phyloP scores from a whole-genome alignment of 2,329 filamentous ascomycete species.

The Curvularia sp. region DNA sequence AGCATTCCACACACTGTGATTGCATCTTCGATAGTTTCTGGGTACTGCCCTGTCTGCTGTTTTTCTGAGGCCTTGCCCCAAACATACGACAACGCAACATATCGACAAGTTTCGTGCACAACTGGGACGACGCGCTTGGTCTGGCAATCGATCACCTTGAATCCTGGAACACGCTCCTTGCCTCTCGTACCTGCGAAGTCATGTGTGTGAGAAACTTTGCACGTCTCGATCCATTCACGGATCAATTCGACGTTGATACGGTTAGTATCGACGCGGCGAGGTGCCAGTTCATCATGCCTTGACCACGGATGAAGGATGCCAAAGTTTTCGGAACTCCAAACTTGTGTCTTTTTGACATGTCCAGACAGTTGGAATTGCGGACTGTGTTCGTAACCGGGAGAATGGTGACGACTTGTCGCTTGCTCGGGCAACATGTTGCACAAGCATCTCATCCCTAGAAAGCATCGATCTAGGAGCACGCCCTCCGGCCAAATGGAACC shows the following conservation, averaged over 20 bases:
- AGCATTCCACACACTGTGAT: neutral
- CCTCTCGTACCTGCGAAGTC: neutral
- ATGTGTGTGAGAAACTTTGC: neutral
- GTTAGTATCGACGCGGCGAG: neutral
- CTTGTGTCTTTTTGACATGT: neutral
- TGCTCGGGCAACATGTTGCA: neutral
- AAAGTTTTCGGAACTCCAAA: neutral
- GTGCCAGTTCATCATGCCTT: slow-evolving; percentile 2
- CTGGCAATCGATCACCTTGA: neutral
- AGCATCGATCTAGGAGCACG: neutral
- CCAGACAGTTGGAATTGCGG: neutral
- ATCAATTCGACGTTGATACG: neutral
- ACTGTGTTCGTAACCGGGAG: neutral
- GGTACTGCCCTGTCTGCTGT: neutral
- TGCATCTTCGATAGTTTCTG: neutral
- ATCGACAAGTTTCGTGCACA: neutral
- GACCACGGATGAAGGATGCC: neutral
- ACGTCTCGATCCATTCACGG: neutral
- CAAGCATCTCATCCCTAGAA: neutral
- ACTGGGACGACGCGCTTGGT: neutral
- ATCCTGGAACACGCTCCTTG: neutral
- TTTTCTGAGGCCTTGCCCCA: neutral
- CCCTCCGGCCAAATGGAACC: neutral
- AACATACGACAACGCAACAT: neutral
- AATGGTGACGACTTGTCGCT: neutral